Evolutionary conservation across 805 yeast genomes (phyloP).

Genomic region (Saccharomycopsis javanensis): DNA sequence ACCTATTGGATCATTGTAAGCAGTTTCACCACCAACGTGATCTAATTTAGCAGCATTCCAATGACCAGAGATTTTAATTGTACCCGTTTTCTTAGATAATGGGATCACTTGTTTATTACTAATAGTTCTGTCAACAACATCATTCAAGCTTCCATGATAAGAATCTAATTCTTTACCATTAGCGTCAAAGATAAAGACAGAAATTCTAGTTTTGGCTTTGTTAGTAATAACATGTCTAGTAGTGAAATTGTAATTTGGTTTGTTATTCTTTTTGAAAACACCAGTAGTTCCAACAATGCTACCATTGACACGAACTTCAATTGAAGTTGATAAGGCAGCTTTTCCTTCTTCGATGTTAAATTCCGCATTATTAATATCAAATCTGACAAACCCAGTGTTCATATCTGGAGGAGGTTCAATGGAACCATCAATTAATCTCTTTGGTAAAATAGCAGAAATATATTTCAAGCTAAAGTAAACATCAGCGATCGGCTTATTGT

Average conservation of each 20-base stretch:
- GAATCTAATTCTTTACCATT: conserved; percentile 51
- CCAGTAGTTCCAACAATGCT: conserved; percentile 50
- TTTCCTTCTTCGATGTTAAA: conserved; percentile 24
- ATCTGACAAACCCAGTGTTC: conserved; percentile 81
- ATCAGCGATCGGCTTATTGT: conserved; percentile 76
- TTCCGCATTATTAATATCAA: conserved; percentile 41
- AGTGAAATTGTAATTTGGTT: conserved; percentile 56
- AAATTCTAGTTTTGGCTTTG: conserved; percentile 60
- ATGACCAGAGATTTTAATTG: conserved; percentile 52
- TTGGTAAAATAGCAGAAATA: conserved; percentile 60
- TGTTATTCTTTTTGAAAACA: conserved; percentile 44
- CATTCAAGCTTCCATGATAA: conserved; percentile 46
- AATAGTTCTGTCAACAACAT: conserved; percentile 66
- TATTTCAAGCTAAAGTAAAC: conserved; percentile 60
- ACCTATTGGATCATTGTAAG: conserved; percentile 93
- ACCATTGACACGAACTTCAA: conserved; percentile 60
- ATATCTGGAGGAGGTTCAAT: conserved; percentile 80
- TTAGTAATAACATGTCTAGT: conserved; percentile 63
- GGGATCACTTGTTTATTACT: conserved; percentile 75
- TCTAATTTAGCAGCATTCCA: conserved; percentile 84
- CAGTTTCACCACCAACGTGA: conserved; percentile 60
- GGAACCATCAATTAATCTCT: conserved; percentile 67
- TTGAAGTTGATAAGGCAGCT: conserved; percentile 48
- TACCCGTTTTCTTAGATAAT: conserved; percentile 60
- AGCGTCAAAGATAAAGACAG: conserved; percentile 55